phyloP scores from a whole-genome alignment of 768 basidiomycete genomes.

The Kwoniella bestiolae region DNA sequence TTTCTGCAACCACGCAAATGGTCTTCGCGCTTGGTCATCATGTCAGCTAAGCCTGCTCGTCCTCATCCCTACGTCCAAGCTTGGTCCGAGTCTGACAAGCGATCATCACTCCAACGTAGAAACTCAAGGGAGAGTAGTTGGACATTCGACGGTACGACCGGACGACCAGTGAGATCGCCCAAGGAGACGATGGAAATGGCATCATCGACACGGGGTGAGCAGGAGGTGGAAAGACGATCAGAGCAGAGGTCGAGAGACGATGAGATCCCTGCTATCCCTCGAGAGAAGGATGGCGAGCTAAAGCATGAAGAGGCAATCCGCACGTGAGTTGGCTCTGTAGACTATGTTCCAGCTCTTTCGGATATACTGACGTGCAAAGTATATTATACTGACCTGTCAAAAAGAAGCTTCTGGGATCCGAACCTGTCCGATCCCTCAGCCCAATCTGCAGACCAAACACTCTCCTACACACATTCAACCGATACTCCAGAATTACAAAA shows the following conservation, averaged over 20 bases:
- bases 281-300: too few relatives aligned
- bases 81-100: not conserved
- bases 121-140: not conserved
- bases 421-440: slow-evolving; percentile 8
- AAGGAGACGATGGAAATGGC: too few relatives aligned
- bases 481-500: not conserved
- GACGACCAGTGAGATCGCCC: not conserved
- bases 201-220: too few relatives aligned
- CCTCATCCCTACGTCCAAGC: not conserved
- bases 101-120: not conserved
- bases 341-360: too few relatives aligned
- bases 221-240: too few relatives aligned
- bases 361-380: not conserved
- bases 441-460: not conserved
- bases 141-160: not conserved
- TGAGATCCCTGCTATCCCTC: not conserved
- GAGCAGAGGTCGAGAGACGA: not conserved
- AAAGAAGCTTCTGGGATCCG: slow-evolving; percentile 20
- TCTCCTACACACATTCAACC: not conserved
- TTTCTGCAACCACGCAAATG: too few relatives aligned
- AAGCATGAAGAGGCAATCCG: not conserved
- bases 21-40: too few relatives aligned
- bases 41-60: too few relatives aligned
- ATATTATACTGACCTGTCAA: too few relatives aligned
- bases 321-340: too few relatives aligned